Evolutionary conservation across 1,139 yeast genomes (phyloP).

Genomic region (Kodamaea sp.): DNA sequence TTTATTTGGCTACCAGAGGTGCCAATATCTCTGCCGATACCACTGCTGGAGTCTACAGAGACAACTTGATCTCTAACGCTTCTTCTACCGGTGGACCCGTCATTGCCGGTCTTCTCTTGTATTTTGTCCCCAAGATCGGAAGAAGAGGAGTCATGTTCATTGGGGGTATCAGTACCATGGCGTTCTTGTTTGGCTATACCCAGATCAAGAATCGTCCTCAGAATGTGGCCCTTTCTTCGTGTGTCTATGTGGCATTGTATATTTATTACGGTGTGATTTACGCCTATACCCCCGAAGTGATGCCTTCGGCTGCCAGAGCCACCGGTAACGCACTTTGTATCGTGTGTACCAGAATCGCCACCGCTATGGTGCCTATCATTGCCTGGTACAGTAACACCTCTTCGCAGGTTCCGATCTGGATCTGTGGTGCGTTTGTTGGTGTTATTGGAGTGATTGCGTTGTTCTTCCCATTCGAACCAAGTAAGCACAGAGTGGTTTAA

Average conservation of each 20-base stretch:
- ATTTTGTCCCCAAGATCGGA: constrained; percentile 49
- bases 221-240: constrained; percentile 54
- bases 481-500: constrained; percentile 20
- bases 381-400: constrained; percentile 47
- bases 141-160: constrained; percentile 57
- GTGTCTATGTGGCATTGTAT: constrained; percentile 51
- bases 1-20: constrained; percentile 39
- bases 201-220: constrained; percentile 50
- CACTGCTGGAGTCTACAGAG: constrained; percentile 47
- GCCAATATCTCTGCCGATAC: constrained; percentile 37
- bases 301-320: constrained; percentile 56
- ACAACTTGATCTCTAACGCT: constrained; percentile 51
- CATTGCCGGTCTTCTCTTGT: constrained; percentile 45
- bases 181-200: constrained; percentile 58
- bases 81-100: constrained; percentile 59
- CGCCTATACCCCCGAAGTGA: constrained; percentile 61
- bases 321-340: constrained; percentile 58
- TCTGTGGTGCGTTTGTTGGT: constrained; percentile 58
- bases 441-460: constrained; percentile 42
- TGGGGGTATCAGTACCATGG: constrained; percentile 56
- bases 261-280: constrained; percentile 56
- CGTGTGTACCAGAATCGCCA: constrained; percentile 46
- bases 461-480: constrained; percentile 52
- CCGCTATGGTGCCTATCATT: constrained; percentile 53
- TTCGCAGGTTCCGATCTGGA: constrained; percentile 55